phyloP scores from a whole-genome alignment of 495 filamentous ascomycete species.

The Lasiosphaeria ovina region DNA sequence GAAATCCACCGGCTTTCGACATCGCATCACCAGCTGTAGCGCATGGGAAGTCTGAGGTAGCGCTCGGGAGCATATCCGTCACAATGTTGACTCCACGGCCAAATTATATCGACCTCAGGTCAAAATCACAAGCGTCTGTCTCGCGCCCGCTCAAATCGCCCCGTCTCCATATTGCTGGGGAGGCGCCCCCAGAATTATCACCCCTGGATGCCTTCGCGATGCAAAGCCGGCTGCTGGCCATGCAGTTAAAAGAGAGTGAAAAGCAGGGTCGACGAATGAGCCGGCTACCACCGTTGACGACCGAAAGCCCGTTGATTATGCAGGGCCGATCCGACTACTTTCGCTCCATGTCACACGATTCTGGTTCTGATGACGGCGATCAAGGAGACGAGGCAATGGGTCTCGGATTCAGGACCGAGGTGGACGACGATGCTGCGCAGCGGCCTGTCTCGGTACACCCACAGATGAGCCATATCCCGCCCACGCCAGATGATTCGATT shows the following conservation, averaged over 20 bases:
- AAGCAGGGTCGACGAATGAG: conserved; percentile 73
- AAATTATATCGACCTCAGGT: conserved; percentile 60
- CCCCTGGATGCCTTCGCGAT: conserved; percentile 92
- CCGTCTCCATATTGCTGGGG: conserved; percentile 76
- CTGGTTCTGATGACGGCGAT: conserved; percentile 41
- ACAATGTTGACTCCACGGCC: conserved; percentile 50
- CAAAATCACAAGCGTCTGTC: conserved; percentile 60
- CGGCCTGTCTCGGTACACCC: conserved; percentile 74
- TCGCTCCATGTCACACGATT: conserved; percentile 55
- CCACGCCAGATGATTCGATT: conserved; percentile 49
- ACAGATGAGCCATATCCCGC: conserved; percentile 63
- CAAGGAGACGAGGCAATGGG: conserved; percentile 31
- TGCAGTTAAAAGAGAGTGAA: conserved; percentile 74
- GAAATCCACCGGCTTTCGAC: not conserved
- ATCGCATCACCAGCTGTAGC: conserved; percentile 3
- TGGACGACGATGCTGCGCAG: conserved; percentile 52
- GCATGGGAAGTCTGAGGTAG: conserved; percentile 7
- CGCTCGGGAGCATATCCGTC: conserved; percentile 4
- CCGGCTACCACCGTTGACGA: conserved; percentile 76
- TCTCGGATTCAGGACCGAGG: conserved; percentile 51
- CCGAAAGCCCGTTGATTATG: conserved; percentile 66
- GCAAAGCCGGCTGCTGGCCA: conserved; percentile 83
- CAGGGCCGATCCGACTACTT: conserved; percentile 72
- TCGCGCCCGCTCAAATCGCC: conserved; percentile 61
- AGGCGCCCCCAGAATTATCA: conserved; percentile 86